Conservation (phyloP, 1,284 basidiomycete species). For the Rhodotorula sp. region DNA sequence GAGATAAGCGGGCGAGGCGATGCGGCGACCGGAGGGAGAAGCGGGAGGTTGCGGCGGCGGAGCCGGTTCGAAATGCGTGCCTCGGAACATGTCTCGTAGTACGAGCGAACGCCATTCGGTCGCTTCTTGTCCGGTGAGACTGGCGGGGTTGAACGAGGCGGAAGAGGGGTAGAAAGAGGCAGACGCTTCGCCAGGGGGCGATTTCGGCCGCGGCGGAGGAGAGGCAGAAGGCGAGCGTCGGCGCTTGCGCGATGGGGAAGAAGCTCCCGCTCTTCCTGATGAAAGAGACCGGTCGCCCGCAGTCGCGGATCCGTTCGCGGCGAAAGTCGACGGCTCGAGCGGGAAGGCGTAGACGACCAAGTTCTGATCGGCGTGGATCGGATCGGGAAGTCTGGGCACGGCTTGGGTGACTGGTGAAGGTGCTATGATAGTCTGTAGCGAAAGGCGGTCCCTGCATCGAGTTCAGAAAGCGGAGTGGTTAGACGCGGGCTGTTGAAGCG, state of each 20-base stretch:
- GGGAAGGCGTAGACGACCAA: slow-evolving; percentile 32
- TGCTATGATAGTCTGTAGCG: slow-evolving; percentile 24
- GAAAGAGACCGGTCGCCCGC: no score
- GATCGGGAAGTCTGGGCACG: neutral
- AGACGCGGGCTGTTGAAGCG: neutral
- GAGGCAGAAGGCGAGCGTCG: slow-evolving; percentile 10
- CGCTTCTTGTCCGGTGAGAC: slow-evolving; percentile 37
- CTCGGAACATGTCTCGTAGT: slow-evolving; percentile 47
- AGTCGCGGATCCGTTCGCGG: neutral
- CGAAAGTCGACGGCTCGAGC: neutral
- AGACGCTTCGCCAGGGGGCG: slow-evolving; percentile 17
- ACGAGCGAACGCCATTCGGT: slow-evolving; percentile 43
- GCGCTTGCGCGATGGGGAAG: slow-evolving; percentile 32
- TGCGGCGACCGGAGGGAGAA: slow-evolving; percentile 31
- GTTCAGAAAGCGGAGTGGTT: neutral
- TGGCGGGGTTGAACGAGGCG: slow-evolving; percentile 38
- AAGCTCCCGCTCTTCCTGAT: neutral
- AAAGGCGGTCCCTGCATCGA: slow-evolving; percentile 29
- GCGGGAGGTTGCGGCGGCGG: slow-evolving; percentile 25
- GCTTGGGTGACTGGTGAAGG: neutral
- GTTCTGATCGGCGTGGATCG: slow-evolving; percentile 27
- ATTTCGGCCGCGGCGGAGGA: slow-evolving; percentile 34
- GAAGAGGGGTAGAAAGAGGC: slow-evolving; percentile 5
- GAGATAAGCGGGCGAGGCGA: slow-evolving; percentile 38
- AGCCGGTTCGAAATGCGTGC: slow-evolving; percentile 37